Base-by-base conservation (phyloP, 257 asterid species). In the Eucommia ulmoides region DNA sequence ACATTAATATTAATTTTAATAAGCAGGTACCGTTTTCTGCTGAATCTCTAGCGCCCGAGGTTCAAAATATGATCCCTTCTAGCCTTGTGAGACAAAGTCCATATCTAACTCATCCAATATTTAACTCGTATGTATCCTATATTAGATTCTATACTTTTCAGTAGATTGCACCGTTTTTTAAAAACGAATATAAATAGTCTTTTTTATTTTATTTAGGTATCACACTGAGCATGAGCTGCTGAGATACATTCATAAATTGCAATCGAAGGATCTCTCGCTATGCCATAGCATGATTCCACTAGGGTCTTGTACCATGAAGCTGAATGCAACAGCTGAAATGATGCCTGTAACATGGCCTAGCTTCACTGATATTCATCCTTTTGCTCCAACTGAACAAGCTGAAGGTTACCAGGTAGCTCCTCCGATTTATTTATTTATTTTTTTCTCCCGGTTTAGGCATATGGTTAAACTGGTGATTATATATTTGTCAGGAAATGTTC, bases 261-360 rank as follows among this genome's bases (percentile, higher is more conserved):
- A 91, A 66, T 62, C 99, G 0, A 91, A 83, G 76, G 99, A 91
- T 66, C 83, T 91, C 50, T 86, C 99, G 0, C 59, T 91, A 70
- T 83, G 95, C 81, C 99, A 86, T 51, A 91, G 95, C 71, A 91
- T 91, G 99, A 91, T 91, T 67, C 95, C 99, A 1, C 65, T 91
- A 67, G 99, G 99, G 53, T 91, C 99, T 29, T 91, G 99, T 63
- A 91, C 99, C 1, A 91, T 91, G 99, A 91, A 91, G 62, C 54
- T 91, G 75, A 91, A 86, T 19, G 96, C 96, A 42, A 86, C 99
- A 0, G 72, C 96, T 1, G 99, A 91, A 72, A 91, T 91, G 99
- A 86, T 86, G 95, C 96, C 99, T 1, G 89, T 91, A 51, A 86
- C 96, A 29, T 91, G 95, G 95, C 95, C 99, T 23, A 81, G 59